phyloP scores from a whole-genome alignment of 2,329 filamentous ascomycete species.

The Cercospora nicotianae region DNA sequence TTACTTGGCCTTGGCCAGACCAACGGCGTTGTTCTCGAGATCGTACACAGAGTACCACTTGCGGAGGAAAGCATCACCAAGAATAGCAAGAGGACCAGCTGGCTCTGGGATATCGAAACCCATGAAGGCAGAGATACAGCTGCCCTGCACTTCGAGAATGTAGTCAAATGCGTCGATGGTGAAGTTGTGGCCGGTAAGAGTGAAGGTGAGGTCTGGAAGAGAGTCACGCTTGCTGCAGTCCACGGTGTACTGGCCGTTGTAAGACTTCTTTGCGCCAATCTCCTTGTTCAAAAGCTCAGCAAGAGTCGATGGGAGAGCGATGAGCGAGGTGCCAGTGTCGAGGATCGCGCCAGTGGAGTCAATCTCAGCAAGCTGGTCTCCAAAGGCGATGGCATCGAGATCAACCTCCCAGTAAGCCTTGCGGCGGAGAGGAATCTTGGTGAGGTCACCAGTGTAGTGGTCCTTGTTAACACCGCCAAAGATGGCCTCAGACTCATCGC shows the following conservation, averaged over 20 bases:
- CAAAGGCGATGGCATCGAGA: slow-evolving; percentile 86
- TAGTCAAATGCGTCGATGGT: slow-evolving; percentile 87
- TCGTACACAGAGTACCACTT: slow-evolving; percentile 97
- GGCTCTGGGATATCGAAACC: slow-evolving; percentile 84
- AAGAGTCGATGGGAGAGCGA: slow-evolving; percentile 85
- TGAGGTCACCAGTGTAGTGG: slow-evolving; percentile 83
- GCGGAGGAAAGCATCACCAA: slow-evolving; percentile 80
- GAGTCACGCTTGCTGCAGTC: slow-evolving; percentile 81
- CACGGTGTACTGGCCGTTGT: slow-evolving; percentile 92
- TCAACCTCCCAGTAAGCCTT: slow-evolving; percentile 99
- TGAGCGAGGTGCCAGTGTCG: slow-evolving; percentile 96
- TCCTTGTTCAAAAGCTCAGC: slow-evolving; percentile 96
- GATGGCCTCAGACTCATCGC: slow-evolving; percentile 76
- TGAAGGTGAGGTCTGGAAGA: slow-evolving; percentile 91
- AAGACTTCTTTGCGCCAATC: slow-evolving; percentile 97
- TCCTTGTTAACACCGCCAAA: slow-evolving; percentile 86
- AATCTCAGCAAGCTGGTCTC: slow-evolving; percentile 80
- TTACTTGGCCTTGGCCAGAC: slow-evolving; percentile 81
- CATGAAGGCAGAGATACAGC: slow-evolving; percentile 96
- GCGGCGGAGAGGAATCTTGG: slow-evolving; percentile 89
- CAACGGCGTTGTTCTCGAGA: slow-evolving; percentile 82
- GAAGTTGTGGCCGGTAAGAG: slow-evolving; percentile 87
- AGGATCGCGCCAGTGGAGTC: slow-evolving; percentile 95
- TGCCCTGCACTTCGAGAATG: slow-evolving; percentile 91
- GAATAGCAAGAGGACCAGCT: slow-evolving; percentile 86